phyloP scores from a whole-genome alignment of 805 yeast genomes.

The Candida succiphila region DNA sequence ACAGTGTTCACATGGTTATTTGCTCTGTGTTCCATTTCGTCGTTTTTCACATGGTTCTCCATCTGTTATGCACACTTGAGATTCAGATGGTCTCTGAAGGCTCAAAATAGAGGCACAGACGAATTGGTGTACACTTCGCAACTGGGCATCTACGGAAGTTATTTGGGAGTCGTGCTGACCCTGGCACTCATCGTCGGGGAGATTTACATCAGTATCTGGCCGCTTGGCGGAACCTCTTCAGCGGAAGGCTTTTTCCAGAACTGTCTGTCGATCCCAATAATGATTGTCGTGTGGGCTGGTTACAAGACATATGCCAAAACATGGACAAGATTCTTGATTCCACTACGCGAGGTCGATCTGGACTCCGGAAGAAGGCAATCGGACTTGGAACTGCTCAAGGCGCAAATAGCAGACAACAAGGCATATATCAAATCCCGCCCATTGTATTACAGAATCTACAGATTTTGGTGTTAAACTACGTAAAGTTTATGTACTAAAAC shows the following conservation, averaged over 20 bases:
- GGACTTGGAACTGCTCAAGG: conserved; percentile 5
- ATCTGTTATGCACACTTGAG: conserved; percentile 52
- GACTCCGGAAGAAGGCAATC: conserved; percentile 23
- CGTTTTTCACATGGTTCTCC: conserved; percentile 55
- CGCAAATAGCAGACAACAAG: conserved; percentile 35
- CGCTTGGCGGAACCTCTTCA: conserved; percentile 19
- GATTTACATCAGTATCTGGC: conserved; percentile 29
- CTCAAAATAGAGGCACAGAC: conserved; percentile 6
- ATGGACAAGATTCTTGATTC: conserved; percentile 20
- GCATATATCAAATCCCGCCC: conserved; percentile 23
- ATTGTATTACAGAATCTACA: conserved; percentile 22
- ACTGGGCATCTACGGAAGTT: conserved; percentile 27
- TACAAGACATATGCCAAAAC: conserved; percentile 4
- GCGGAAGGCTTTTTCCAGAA: conserved; percentile 37
- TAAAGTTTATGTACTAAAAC: background rate
- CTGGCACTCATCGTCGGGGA: conserved; percentile 25
- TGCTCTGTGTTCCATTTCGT: conserved; percentile 54
- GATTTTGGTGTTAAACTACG: conserved; percentile 33
- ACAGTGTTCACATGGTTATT: conserved; percentile 56
- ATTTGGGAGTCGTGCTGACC: conserved; percentile 21
- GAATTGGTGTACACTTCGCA: conserved; percentile 26
- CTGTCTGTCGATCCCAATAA: conserved; percentile 38
- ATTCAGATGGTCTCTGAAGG: conserved; percentile 28
- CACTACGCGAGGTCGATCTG: conserved; percentile 26
- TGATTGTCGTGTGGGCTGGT: conserved; percentile 32